Percentiles rank a stretch among this genome's conserved stretches.
Conservation (phyloP, 495 filamentous ascomycete species). For the Tuber indicum region DNA sequence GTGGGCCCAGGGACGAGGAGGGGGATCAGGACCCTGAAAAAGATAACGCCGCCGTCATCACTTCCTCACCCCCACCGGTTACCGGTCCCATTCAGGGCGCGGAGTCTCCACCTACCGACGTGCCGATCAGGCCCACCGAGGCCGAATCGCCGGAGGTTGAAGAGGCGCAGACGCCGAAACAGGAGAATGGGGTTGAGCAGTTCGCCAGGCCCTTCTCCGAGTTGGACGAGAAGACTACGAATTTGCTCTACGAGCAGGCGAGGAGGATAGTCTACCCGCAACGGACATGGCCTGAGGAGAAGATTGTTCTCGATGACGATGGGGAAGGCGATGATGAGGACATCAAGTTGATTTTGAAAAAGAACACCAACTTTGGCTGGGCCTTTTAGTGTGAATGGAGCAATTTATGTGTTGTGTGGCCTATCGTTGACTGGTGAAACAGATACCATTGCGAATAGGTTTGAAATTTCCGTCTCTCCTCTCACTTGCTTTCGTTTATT, state of each 20-base stretch:
- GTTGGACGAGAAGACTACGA: not conserved
- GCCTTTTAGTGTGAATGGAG: not conserved
- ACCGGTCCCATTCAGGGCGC: not conserved
- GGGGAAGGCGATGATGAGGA: not conserved
- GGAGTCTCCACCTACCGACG: not conserved
- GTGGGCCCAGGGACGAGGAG: not conserved
- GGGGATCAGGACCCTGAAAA: slow-evolving; percentile 1
- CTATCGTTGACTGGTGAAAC: not conserved
- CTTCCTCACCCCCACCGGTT: not conserved
- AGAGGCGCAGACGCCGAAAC: not conserved
- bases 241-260: not conserved
- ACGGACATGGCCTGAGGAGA: not conserved
- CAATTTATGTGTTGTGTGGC: not conserved
- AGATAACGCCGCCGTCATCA: not conserved
- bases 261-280: not conserved
- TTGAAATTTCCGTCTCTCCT: not conserved
- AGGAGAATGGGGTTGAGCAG: not conserved
- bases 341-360: not conserved
- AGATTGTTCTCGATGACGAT: not conserved
- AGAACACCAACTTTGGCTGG: slow-evolving; percentile 4
- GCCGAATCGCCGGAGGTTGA: not conserved
- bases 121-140: not conserved
- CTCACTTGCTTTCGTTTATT: not conserved
- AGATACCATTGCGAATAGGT: not conserved
- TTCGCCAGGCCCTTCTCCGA: not conserved